These are phyloP conservation scores for Omphalotus guepiniiformis DNA, from an alignment of 768 basidiomycete species.

Conservation along the genomic window DNA sequence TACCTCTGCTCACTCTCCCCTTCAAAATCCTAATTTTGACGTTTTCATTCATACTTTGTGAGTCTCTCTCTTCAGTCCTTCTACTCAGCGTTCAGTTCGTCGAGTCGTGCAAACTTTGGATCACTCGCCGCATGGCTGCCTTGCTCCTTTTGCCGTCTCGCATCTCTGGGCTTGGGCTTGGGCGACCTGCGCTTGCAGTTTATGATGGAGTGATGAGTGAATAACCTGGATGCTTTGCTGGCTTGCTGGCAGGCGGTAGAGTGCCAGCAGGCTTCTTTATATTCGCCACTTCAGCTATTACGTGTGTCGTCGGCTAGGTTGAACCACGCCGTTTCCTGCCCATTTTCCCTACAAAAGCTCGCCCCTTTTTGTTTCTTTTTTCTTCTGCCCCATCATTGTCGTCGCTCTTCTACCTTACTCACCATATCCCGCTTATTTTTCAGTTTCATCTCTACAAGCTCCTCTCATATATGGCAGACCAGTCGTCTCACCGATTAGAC, in stretches of 20 bases:
- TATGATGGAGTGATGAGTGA: no score
- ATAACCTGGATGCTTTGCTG: no score
- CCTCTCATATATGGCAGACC: conserved; percentile 66
- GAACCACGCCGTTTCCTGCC: conserved; percentile 11
- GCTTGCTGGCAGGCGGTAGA: no score
- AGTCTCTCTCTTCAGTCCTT: conserved; percentile 18
- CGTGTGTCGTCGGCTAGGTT: conserved; percentile 10
- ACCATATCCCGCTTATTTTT: conserved; percentile 11
- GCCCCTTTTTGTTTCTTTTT: conserved; percentile 10
- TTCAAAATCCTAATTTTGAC: conserved; percentile 9
- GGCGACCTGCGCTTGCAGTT: no score
- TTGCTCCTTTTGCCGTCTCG: no score
- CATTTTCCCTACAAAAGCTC: conserved; percentile 22
- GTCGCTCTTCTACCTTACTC: conserved; percentile 10
- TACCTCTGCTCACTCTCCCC: conserved; percentile 17
- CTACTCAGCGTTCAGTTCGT: no score
- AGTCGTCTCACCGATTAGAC: conserved; percentile 68
- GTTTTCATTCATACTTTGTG: conserved; percentile 12
- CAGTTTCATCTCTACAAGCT: conserved; percentile 13
- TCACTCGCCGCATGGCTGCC: no score
- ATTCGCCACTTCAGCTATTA: conserved; percentile 1
- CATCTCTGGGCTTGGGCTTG: no score
- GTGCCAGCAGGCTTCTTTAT: no score
- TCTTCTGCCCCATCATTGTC: conserved; percentile 1
- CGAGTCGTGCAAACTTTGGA: no score